Conservation (phyloP, 257 asterid genomes). For the Oldenlandia corymbosa region DNA sequence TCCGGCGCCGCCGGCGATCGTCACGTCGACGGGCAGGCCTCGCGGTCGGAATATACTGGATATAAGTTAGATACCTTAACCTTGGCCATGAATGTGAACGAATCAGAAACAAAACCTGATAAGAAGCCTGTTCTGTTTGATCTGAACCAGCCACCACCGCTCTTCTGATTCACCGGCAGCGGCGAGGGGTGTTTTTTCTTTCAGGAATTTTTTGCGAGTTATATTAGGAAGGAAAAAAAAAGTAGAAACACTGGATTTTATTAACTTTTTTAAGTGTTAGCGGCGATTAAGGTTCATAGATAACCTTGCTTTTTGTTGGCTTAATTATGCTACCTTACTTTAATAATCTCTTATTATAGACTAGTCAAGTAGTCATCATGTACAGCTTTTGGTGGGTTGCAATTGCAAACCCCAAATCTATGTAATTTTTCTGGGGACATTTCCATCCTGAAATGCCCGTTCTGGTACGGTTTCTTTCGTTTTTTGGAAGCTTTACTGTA, state of each 20-base stretch:
- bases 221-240: background rate
- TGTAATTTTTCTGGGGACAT: too few relatives aligned
- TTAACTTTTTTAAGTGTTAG: background rate
- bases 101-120: conserved; percentile 23
- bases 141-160: conserved; percentile 60
- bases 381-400: too few relatives aligned
- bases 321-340: background rate
- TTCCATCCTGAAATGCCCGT: too few relatives aligned
- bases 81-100: conserved; percentile 31
- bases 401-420: too few relatives aligned
- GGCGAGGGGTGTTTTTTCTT: background rate
- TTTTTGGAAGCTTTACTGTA: too few relatives aligned
- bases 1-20: conserved; percentile 9
- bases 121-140: conserved; percentile 53
- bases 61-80: conserved; percentile 35
- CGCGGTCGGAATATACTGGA: conserved; percentile 34
- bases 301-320: background rate
- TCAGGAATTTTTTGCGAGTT: background rate
- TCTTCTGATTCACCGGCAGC: conserved; percentile 31
- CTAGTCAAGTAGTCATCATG: too few relatives aligned
- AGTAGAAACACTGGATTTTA: conserved; percentile 3
- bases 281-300: background rate
- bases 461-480: too few relatives aligned
- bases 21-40: conserved; percentile 8
- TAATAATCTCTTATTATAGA: background rate